Evolutionary conservation across 2,329 filamentous ascomycete species (phyloP).

Genomic region (Cordyceps fumosorosea): DNA sequence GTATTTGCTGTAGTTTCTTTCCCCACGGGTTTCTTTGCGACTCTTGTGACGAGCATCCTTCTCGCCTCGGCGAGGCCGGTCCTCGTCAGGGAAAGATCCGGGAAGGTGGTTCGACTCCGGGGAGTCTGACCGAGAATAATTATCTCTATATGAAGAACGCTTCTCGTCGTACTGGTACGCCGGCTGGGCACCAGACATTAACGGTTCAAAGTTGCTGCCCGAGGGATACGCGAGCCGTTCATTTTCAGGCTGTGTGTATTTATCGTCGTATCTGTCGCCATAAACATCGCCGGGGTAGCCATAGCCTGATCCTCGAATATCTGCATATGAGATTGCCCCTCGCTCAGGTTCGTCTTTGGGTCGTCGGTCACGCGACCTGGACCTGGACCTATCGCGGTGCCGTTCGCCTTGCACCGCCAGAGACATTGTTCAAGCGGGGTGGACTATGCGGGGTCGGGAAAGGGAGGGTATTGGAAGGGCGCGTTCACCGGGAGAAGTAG

Average conservation of each 20-base stretch:
- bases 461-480: background rate
- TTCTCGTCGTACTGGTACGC: conserved; percentile 35
- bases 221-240: conserved; percentile 32
- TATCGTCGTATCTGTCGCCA: conserved; percentile 28
- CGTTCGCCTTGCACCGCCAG: conserved; percentile 40
- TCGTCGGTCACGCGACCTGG: conserved; percentile 34
- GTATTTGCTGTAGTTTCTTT: conserved; percentile 13
- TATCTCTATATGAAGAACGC: conserved; percentile 27
- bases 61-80: conserved; percentile 13
- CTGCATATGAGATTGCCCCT: conserved; percentile 28
- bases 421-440: conserved; percentile 36
- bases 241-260: conserved; percentile 25
- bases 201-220: conserved; percentile 30
- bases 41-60: conserved; percentile 12
- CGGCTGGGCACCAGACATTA: conserved; percentile 31
- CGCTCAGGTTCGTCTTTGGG: conserved; percentile 25
- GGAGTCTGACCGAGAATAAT: conserved; percentile 28
- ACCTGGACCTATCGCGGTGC: conserved; percentile 42
- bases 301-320: conserved; percentile 37
- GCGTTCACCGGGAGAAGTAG: too few species aligned
- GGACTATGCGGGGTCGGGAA: background rate
- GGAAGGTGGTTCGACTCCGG: conserved; percentile 27
- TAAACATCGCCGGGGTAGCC: conserved; percentile 32
- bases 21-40: conserved; percentile 15
- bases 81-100: conserved; percentile 28